Percentiles rank a stretch among this genome's conserved stretches.
These are phyloP conservation scores for Colletotrichum filicis DNA, from an alignment of 2,329 filamentous ascomycete species.

Conservation along the genomic window DNA sequence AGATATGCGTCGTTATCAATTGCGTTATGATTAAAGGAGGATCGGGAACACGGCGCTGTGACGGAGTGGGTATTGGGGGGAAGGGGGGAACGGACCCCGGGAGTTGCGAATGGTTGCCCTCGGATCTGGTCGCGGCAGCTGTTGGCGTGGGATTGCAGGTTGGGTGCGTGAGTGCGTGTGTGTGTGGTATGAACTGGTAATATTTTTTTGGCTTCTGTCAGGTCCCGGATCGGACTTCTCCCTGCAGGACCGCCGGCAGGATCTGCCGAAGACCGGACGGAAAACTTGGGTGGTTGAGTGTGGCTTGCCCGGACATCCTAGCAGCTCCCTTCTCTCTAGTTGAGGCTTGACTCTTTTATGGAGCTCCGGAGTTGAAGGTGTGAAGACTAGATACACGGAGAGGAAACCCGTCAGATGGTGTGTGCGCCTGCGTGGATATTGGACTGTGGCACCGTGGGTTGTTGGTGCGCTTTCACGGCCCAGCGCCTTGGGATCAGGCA, in stretches of 20 bases:
- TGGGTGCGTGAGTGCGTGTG: not conserved
- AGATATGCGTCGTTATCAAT: constrained; percentile 35
- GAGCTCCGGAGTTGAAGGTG: not conserved
- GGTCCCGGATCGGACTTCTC: constrained; percentile 32
- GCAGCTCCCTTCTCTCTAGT: not conserved
- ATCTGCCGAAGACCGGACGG: constrained; percentile 36
- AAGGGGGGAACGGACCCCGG: constrained; percentile 28
- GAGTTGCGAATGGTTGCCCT: constrained; percentile 23
- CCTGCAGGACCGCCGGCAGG: constrained; percentile 27
- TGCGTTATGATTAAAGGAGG: constrained; percentile 23
- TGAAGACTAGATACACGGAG: not conserved
- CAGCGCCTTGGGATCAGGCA: not conserved
- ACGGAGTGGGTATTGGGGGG: constrained; percentile 23
- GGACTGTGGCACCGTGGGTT: not conserved
- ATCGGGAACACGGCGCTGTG: constrained; percentile 29
- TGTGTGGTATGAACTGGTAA: not conserved
- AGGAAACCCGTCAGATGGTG: not conserved
- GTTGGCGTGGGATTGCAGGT: not conserved
- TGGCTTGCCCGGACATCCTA: constrained; percentile 22
- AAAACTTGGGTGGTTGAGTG: constrained; percentile 22
- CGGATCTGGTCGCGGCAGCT: constrained; percentile 26
- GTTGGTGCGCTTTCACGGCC: not conserved
- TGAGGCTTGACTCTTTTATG: not conserved
- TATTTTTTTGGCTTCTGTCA: constrained; percentile 15
- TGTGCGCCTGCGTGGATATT: not conserved